Evolutionary conservation across 768 basidiomycete species (phyloP).

Genomic region (Lactarius hatsudake): DNA sequence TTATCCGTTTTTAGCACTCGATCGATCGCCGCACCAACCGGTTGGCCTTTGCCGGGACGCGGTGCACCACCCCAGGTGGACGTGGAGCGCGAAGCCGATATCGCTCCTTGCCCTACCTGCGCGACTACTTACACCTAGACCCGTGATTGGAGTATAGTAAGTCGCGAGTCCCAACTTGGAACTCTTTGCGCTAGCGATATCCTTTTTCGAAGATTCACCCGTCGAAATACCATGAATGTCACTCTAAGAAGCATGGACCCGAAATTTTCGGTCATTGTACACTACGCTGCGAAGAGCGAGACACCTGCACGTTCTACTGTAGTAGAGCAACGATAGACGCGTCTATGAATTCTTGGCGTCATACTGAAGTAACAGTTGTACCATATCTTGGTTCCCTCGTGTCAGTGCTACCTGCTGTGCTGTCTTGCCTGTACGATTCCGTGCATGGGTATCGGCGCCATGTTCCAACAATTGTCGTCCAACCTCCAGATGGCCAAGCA

Average conservation of each 20-base stretch:
- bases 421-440: neutral
- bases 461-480: neutral
- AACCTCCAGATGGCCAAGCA: neutral
- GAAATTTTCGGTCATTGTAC: neutral
- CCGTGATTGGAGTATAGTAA: no score
- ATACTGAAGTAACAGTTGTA: neutral
- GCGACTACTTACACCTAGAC: no score
- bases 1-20: no score
- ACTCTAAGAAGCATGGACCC: constrained; percentile 34
- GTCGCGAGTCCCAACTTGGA: no score
- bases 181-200: no score
- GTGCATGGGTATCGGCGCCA: neutral
- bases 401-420: neutral
- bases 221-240: no score
- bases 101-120: no score
- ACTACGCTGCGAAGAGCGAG: neutral
- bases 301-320: neutral
- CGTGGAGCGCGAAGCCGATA: no score
- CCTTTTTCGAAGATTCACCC: no score
- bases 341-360: neutral
- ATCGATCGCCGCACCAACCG: no score
- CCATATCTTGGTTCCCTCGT: neutral
- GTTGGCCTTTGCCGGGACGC: no score
- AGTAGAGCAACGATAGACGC: neutral
- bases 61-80: no score